These are phyloP conservation scores for Capsella bursapastoris DNA, from an alignment of 345 rosid species.

Conservation along the genomic window DNA sequence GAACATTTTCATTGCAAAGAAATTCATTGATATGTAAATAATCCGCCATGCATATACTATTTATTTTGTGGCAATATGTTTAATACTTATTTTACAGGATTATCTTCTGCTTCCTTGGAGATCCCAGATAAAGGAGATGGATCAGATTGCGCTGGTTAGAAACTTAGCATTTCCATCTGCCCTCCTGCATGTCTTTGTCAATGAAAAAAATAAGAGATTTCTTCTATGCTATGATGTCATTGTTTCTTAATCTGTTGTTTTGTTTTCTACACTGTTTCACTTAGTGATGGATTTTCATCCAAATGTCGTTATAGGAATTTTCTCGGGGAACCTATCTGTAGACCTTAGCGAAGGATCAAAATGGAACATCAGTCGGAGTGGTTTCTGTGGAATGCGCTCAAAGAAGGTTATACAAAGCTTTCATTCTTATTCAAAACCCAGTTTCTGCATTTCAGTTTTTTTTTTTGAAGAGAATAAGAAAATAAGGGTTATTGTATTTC, in stretches of 20 bases:
- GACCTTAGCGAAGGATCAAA: conserved; percentile 72
- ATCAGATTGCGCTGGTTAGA: conserved; percentile 54
- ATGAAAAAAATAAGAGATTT: not conserved
- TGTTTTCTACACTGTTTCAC: conserved; percentile 12
- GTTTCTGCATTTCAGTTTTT: not conserved
- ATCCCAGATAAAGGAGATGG: conserved; percentile 61
- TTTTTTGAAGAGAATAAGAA: not conserved
- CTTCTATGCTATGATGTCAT: not conserved
- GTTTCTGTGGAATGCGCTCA: conserved; percentile 97
- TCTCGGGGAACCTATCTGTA: conserved; percentile 82
- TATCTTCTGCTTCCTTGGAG: conserved; percentile 93
- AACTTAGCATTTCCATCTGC: conserved; percentile 9
- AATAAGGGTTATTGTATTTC: conserved; percentile 1
- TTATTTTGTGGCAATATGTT: conserved; percentile 15
- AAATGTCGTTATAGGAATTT: conserved; percentile 55
- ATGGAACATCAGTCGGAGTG: conserved; percentile 84
- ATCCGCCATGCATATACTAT: not conserved
- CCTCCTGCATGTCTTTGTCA: conserved; percentile 2
- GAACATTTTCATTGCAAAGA: not conserved
- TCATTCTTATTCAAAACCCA: not conserved
- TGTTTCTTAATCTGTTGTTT: conserved; percentile 13
- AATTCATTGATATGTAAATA: conserved; percentile 9
- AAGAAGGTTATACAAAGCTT: conserved; percentile 63
- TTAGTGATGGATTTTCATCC: conserved; percentile 20
- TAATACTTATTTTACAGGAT: conserved; percentile 54